These are phyloP conservation scores for Lactuca saligna DNA, from an alignment of 129 eudicot genomes.

Conservation along the genomic window DNA sequence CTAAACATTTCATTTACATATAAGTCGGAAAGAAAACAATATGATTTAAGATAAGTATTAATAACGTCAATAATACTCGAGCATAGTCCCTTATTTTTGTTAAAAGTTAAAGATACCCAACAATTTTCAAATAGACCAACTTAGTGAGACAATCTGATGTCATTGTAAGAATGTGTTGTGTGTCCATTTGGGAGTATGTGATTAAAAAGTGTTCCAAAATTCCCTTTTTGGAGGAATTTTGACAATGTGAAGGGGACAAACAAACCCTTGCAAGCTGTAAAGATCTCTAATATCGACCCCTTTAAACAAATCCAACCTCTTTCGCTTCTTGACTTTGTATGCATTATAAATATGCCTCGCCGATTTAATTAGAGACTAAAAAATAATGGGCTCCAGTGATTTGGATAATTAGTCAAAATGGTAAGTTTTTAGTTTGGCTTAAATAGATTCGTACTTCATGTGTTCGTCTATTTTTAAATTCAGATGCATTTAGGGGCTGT, in stretches of 20 bases:
- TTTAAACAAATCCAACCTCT: background rate
- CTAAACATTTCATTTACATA: too few species aligned
- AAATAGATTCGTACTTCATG: too few species aligned
- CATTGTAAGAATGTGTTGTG: constrained; percentile 14
- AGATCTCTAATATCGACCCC: constrained; percentile 13
- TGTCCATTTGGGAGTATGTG: constrained; percentile 26
- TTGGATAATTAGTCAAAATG: too few species aligned
- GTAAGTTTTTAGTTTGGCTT: too few species aligned
- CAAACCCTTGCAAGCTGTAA: constrained; percentile 37
- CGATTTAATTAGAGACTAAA: background rate
- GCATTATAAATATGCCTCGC: constrained; percentile 12
- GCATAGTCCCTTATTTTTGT: too few species aligned
- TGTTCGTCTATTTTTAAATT: too few species aligned
- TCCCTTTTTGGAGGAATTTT: constrained; percentile 26
- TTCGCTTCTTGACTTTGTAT: constrained; percentile 8
- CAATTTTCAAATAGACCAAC: background rate
- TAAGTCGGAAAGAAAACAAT: too few species aligned
- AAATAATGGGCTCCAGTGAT: too few species aligned
- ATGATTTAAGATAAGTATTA: too few species aligned
- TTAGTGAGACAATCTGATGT: constrained; percentile 29
- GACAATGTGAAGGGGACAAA: constrained; percentile 37
- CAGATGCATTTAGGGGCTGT: too few species aligned
- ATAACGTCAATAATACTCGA: too few species aligned
- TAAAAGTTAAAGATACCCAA: too few species aligned
- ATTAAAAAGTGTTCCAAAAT: constrained; percentile 13